A percentile compares a stretch with the other conserved stretches of the same genome.
These are phyloP conservation scores for Aciculoconidium aculeatum DNA, from an alignment of 805 yeast species.

Conservation along the genomic window DNA sequence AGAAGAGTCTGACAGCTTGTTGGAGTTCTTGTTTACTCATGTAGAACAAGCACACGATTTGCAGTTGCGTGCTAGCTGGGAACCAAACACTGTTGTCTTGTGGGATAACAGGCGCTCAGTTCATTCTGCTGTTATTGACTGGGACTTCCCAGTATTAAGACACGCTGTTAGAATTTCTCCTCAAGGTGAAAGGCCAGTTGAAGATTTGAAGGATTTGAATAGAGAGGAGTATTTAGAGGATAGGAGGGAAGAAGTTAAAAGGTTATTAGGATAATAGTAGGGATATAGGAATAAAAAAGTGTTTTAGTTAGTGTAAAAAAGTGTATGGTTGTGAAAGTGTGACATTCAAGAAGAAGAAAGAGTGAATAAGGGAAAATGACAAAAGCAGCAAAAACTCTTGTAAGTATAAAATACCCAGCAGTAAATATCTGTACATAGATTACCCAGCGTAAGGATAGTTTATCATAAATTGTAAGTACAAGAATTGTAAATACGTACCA, in stretches of 20 bases:
- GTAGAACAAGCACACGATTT: constrained; percentile 51
- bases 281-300: no score
- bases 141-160: constrained; percentile 61
- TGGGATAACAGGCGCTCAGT: constrained; percentile 76
- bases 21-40: constrained; percentile 51
- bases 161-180: constrained; percentile 74
- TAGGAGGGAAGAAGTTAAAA: background rate
- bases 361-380: no score
- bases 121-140: constrained; percentile 68
- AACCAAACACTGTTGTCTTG: constrained; percentile 60
- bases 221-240: constrained; percentile 3
- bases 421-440: no score
- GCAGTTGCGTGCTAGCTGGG: constrained; percentile 68
- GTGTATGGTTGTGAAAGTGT: no score
- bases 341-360: no score
- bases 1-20: constrained; percentile 60
- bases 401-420: no score
- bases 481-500: no score
- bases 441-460: no score
- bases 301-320: no score
- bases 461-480: no score
- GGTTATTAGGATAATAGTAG: no score
- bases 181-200: constrained; percentile 66
- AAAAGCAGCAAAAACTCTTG: no score
- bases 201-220: constrained; percentile 33